Evolutionary conservation across 768 basidiomycete species (phyloP), one percentile per base, ranked within the genome.

Genomic region (Lactifluus hygrophoroides): DNA sequence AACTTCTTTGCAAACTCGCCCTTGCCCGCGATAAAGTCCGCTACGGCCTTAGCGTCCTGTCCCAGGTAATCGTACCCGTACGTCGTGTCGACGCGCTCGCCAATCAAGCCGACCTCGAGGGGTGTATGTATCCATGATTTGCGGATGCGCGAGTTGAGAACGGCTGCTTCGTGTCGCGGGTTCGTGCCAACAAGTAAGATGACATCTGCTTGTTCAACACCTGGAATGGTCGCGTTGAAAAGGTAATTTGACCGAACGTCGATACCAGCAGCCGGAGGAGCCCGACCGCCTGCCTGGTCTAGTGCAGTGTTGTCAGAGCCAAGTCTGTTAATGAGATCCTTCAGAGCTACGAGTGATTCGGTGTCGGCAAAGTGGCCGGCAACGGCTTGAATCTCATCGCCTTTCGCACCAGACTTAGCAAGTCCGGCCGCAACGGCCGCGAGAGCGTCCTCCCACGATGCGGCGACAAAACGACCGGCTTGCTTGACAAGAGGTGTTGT

Each of bases 221-320:
- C 89, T 27, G 92, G 85, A 58, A 99, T 92, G 23, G 88, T 91
- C 9, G 87, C 77, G 74, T 97, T 97, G 80, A 99, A 96, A 38
- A 95, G 84, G 73, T 96, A 98, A 75, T 95, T 97, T 14, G 92
- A 90, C 57, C 96, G 90, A 54, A 95, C 76, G 66, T 98, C 95
- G 60, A 95, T 80, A 50, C 90, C 88, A 62, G 89, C 84, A 0
- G 81, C 78, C 4, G 94, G 90, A 0, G 83, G 71, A n/a, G 75
- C 69, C 58, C 77, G 74, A 30, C 92, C 93, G 27, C 81, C 78
- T 1, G 74, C 69, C 63, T 85, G 83, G 68, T 99, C 96, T 48
- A 90, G 76, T 1, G 85, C 74, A 34, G 93, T 83, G 74, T 98
- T 98, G 69, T 98, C 96, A 0, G 94, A 97, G 37, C 94, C 95